Percentiles rank a stretch among this genome's conserved stretches.
Evolutionary conservation across 2,329 filamentous ascomycete genomes (phyloP).

Genomic region (Colletotrichum sidae): DNA sequence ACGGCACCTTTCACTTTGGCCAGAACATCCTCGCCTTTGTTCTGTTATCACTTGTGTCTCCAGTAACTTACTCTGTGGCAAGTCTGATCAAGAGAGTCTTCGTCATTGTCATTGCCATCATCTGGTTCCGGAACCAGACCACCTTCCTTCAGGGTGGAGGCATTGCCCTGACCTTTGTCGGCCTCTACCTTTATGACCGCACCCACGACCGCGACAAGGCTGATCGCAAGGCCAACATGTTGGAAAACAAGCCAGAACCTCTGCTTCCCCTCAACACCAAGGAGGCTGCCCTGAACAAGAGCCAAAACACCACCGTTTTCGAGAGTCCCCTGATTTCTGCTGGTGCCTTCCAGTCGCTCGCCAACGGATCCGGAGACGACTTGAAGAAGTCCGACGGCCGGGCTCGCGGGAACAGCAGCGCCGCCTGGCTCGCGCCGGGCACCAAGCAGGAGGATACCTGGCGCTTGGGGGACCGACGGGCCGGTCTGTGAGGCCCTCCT

Average conservation of each 20-base stretch:
- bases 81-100: conserved; percentile 97
- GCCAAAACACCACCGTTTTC: conserved; percentile 48
- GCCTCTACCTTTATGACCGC: conserved; percentile 94
- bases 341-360: conserved; percentile 48
- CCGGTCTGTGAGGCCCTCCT: conserved; percentile 37
- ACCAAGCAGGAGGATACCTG: conserved; percentile 91
- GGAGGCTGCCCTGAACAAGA: conserved; percentile 45
- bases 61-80: conserved; percentile 96
- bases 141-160: conserved; percentile 85
- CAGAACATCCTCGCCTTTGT: conserved; percentile 97
- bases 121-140: conserved; percentile 95
- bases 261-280: conserved; percentile 75
- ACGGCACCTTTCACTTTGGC: conserved; percentile 94
- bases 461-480: conserved; percentile 56
- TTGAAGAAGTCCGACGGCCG: conserved; percentile 67
- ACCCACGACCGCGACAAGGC: conserved; percentile 90
- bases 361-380: conserved; percentile 61
- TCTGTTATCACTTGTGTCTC: conserved; percentile 90
- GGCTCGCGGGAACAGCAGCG: conserved; percentile 58
- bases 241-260: conserved; percentile 63
- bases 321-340: conserved; percentile 49
- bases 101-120: conserved; percentile 91
- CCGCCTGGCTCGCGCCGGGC: conserved; percentile 79
- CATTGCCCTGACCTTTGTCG: conserved; percentile 89
- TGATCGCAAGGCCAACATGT: conserved; percentile 81